Percentiles rank a stretch among this genome's conserved stretches.
These are phyloP conservation scores for Penicillium lagena DNA, from an alignment of 495 filamentous ascomycete genomes.

Conservation along the genomic window DNA sequence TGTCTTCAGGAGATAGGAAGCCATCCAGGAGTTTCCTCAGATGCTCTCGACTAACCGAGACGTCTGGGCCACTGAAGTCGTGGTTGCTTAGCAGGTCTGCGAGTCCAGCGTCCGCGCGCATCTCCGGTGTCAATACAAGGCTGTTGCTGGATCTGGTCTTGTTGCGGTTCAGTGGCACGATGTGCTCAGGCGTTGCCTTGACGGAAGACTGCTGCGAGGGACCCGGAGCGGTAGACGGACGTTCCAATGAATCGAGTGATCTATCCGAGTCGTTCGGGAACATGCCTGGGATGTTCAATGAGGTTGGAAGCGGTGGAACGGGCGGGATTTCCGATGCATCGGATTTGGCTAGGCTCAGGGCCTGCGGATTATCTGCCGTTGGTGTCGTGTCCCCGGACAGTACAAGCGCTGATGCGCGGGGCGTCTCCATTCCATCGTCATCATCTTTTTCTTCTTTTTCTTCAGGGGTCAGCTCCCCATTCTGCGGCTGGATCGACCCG, in stretches of 20 bases:
- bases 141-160: slow-evolving; percentile 34
- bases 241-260: slow-evolving; percentile 23
- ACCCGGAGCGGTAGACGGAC: slow-evolving; percentile 32
- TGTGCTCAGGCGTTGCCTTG: slow-evolving; percentile 15
- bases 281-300: slow-evolving; percentile 30
- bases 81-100: slow-evolving; percentile 4
- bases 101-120: slow-evolving; percentile 5
- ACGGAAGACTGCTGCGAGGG: slow-evolving; percentile 15
- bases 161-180: slow-evolving; percentile 24
- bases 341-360: slow-evolving; percentile 6
- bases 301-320: slow-evolving; percentile 36
- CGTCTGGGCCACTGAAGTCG: background rate
- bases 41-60: slow-evolving; percentile 20
- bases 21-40: slow-evolving; percentile 33
- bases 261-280: slow-evolving; percentile 34
- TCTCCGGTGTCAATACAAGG: slow-evolving; percentile 9
- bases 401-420: slow-evolving; percentile 17
- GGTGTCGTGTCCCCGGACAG: slow-evolving; percentile 6
- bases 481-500: slow-evolving; percentile 20
- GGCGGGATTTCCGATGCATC: slow-evolving; percentile 28
- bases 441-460: background rate
- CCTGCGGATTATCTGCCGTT: slow-evolving; percentile 1
- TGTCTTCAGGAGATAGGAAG: slow-evolving; percentile 22
- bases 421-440: slow-evolving; percentile 27
- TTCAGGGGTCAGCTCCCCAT: slow-evolving; percentile 13